Evolutionary conservation across 345 rosid species (phyloP), one percentile per base, ranked within the genome.

Genomic region (Citrus unshiu): DNA sequence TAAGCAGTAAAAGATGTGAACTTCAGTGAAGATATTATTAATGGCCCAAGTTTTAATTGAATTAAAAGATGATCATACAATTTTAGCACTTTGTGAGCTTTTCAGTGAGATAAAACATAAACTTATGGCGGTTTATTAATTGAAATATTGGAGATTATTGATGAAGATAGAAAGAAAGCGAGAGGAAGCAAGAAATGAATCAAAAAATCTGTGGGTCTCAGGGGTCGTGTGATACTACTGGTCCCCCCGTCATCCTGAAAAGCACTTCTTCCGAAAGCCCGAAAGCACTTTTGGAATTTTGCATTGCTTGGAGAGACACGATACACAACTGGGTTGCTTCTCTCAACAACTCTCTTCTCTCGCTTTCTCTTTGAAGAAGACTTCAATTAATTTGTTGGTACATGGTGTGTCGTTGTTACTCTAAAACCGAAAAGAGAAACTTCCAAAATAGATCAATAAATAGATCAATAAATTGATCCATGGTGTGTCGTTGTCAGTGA

Each of bases 251-350:
- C 72, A 27, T 62, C 32, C 37, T 19, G 32, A 39, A 56, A 24
- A 54, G 16, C 19, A 39, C 4, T 14, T 13, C 21, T 74, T 18
- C 59, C 22, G n/a, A 9, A 67, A 67, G 69, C 57, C n/a, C n/a
- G n/a, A n/a, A n/a, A n/a, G n/a, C n/a, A n/a, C n/a, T n/a, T 8
- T 67, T 72, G 78, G 80, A 77, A 72, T 70, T 77, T 57, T 65
- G 74, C 68, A 54, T 68, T 65, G 74, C 68, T 63, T 60, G 18
- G 10, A 49, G 9, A 49, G 16, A 43, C 37, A 35, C 7, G 1
- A 35, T 0, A 1, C 24, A 1, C 37, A 8, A 2, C 27, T 37
- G 24, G 58, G 58, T 54, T 49, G 71, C 76, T 62, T 78, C 71
- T 24, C 13, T 35, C 64, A n/a, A 7, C 9, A 7, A 19, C 59